Base-by-base conservation (phyloP, 1,284 basidiomycete species). In the Ceratobasidium papillatum region DNA sequence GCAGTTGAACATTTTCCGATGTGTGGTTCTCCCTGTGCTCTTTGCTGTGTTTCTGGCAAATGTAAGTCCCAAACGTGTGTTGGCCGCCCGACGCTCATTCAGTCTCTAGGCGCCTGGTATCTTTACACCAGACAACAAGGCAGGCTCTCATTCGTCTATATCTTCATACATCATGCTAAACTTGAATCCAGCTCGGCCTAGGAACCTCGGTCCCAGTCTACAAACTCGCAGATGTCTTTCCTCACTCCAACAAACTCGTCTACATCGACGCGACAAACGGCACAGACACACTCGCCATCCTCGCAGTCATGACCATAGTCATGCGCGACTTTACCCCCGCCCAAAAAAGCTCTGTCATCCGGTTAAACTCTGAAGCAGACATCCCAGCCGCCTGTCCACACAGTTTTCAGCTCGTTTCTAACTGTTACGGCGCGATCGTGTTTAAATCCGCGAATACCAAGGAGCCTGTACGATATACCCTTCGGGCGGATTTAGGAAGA, bases 361-460 rank as follows among this genome's bases (percentile, higher is more conserved):
- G 88, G 77, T 83, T 89, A 8, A 80, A 81, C 22, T 83, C 82
- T 8, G 83, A 85, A 0, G 79, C 81, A 3, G 86, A 88, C 36
- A 88, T 94, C 12, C 84, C 86, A 0, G 77, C 83, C 0, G 81
- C 84, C n/a, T 94, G 93, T 80, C 91, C 89, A 3, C 88, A 91
- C 78, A 94, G 92, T 81, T 93, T 92, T 82, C 89, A 90, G 65
- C 79, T 85, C 4, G 85, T 88, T 64, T 92, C 91, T 1, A 84
- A 88, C 63, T 94, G 93, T 80, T 94, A 87, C 77, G 91, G 88
- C 1, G 91, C 86, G 8, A 81, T 94, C n/a, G 82, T 87, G 0
- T 93, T 94, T 7, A 79, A 82, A 0, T 81, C 81, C 7, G 49
- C 71, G 14, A 75, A 78, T 63, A 81, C 81, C 34, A 78, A 78